Base-by-base conservation (phyloP, 2,329 filamentous ascomycete genomes). In the Curvularia spicifera region DNA sequence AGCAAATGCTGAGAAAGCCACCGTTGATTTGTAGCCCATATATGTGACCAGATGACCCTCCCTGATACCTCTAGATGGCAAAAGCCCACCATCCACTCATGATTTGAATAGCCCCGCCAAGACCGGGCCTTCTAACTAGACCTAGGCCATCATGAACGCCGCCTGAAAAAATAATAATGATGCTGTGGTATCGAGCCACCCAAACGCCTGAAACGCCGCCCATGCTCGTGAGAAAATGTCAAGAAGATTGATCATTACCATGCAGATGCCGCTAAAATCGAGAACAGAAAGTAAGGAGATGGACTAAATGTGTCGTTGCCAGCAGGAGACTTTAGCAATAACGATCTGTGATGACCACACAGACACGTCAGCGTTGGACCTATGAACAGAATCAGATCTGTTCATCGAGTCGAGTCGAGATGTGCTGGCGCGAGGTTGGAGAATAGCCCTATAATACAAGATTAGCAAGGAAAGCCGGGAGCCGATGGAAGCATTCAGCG, bases 401-500 rank as follows among this genome's bases (percentile, higher is more conserved):
- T 43, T 10, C 46, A 37, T 29, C 24, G 12, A n/a, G n/a, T 47
- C 44, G n/a, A 26, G 48, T 53, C 18, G 15, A 31, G 26, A 37
- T 8, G 37, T 42, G 45, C 43, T 37, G 39, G 29, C 18, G 55
- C 44, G 24, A 22, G 24, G 29, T 39, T 49, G 20, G 29, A 20
- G 26, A 29, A 44, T 45, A 51, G 46, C 35, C 51, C 51, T 55
- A 58, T 47, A 46, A 28, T 54, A 47, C 46, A 58, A 44, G 39
- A 51, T 51, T 28, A 40, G 51, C 43, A 47, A 58, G 33, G 35
- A 51, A 39, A 29, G 35, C 24, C 39, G 24, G 26, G 35, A 47
- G 50, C 50, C 50, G 45, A 55, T 51, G 24, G 15, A 33, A 26
- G 22, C 40, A 15, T 51, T 58, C 52, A 85, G 58, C 92, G 88